Conservation (phyloP, 2,329 filamentous ascomycete genomes). For the Paraphaeosphaeria sporulosa region DNA sequence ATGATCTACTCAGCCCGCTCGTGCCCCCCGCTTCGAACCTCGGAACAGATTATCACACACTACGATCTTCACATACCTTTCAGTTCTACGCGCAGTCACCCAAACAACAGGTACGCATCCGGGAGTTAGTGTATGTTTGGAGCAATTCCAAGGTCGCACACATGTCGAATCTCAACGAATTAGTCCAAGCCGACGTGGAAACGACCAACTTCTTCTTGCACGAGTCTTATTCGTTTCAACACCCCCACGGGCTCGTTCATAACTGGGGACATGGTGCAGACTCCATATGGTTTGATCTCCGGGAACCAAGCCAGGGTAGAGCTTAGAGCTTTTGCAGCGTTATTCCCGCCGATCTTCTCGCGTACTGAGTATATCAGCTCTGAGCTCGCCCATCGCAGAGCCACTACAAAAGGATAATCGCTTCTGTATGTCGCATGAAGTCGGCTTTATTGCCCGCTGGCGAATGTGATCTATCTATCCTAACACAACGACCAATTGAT, state of each 20-base stretch:
- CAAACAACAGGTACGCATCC: background rate
- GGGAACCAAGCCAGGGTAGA: background rate
- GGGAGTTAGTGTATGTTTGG: constrained; percentile 14
- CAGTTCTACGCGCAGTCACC: background rate
- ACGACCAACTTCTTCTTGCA: constrained; percentile 15
- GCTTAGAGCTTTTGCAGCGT: background rate
- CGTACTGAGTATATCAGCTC: background rate
- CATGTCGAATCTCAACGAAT: background rate
- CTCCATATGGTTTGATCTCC: constrained; percentile 14
- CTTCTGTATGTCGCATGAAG: no score
- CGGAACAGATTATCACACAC: background rate
- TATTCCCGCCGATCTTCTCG: background rate
- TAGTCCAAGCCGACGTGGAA: constrained; percentile 3
- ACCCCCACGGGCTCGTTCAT: constrained; percentile 1
- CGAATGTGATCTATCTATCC: background rate
- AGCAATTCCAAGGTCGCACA: background rate
- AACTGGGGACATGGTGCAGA: constrained; percentile 15
- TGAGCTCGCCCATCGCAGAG: no score
- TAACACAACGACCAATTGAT: no score
- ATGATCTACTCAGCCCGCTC: constrained; percentile 12
- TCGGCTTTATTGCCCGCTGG: no score
- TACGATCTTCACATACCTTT: background rate
- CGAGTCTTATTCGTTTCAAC: constrained; percentile 9
- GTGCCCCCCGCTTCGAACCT: background rate
- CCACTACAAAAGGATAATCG: no score